A percentile compares a stretch with the other conserved stretches of the same genome.
Conservation (phyloP, 495 filamentous ascomycete genomes). For the Trypethelium eluteriae region DNA sequence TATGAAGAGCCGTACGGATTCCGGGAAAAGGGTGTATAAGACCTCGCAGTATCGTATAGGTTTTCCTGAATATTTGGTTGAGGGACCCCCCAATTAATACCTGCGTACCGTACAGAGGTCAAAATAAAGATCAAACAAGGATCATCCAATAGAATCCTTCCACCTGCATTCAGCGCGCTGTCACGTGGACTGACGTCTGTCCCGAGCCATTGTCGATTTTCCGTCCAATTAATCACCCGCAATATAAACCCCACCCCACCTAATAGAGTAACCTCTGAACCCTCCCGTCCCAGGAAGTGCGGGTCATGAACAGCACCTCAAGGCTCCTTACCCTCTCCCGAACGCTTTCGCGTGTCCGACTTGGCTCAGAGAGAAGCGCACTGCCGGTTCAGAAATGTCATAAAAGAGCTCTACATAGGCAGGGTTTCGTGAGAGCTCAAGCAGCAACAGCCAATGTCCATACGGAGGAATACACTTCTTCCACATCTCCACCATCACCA, state of each 20-base stretch:
- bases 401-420: not conserved
- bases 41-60: too few relatives aligned
- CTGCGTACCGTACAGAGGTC: too few relatives aligned
- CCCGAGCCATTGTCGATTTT: not conserved
- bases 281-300: not conserved
- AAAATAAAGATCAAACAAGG: too few relatives aligned
- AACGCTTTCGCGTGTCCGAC: not conserved
- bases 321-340: not conserved
- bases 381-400: not conserved
- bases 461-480: not conserved
- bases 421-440: conserved; percentile 14
- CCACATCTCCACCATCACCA: conserved; percentile 9
- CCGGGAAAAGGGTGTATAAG: too few relatives aligned
- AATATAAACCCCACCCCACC: not conserved
- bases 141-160: too few relatives aligned
- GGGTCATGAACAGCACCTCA: not conserved
- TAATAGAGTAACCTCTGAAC: not conserved
- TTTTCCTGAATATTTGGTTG: not conserved
- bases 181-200: not conserved
- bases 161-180: not conserved
- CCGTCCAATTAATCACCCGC: too few relatives aligned
- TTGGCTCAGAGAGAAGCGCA: too few relatives aligned
- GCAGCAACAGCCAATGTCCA: conserved; percentile 15
- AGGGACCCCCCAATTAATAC: not conserved
- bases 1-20: too few relatives aligned